phyloP scores from a whole-genome alignment of 768 basidiomycete genomes.

The Tricholoma flavovirens region DNA sequence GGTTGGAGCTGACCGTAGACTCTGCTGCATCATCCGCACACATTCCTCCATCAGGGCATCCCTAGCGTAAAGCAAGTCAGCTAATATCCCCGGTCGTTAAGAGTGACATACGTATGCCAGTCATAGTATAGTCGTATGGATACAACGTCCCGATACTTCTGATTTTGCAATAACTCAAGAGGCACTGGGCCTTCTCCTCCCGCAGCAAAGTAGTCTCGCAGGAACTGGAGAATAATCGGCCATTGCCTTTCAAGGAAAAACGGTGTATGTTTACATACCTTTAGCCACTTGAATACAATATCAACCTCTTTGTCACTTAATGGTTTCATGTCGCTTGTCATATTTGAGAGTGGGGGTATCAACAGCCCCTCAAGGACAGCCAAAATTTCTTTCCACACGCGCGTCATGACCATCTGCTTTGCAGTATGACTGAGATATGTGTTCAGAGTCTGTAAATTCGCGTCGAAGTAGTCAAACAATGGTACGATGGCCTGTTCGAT shows the following conservation, averaged over 20 bases:
- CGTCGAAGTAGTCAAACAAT: constrained; percentile 94
- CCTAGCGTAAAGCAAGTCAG: constrained; percentile 29
- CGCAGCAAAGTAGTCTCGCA: constrained; percentile 93
- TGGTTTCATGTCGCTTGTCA: constrained; percentile 85
- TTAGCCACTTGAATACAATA: constrained; percentile 97
- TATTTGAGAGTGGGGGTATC: constrained; percentile 84
- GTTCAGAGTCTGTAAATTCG: constrained; percentile 86
- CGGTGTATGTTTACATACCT: constrained; percentile 39
- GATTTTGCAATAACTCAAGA: constrained; percentile 81
- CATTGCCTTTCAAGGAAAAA: neutral
- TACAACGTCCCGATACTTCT: constrained; percentile 88
- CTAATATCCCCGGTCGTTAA: neutral
- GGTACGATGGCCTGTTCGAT: constrained; percentile 90
- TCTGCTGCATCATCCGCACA: constrained; percentile 91
- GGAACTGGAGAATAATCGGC: constrained; percentile 49
- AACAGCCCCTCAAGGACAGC: constrained; percentile 80
- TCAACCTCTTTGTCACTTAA: constrained; percentile 95
- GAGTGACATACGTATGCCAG: constrained; percentile 71
- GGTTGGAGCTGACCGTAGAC: constrained; percentile 64
- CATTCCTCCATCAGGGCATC: constrained; percentile 92
- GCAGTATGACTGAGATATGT: constrained; percentile 79
- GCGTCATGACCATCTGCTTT: constrained; percentile 87
- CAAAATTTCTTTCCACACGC: constrained; percentile 95
- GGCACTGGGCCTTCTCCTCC: constrained; percentile 90
- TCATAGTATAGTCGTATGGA: constrained; percentile 95